Evolutionary conservation across 345 rosid species (phyloP), one percentile per base, ranked within the genome.

Genomic region (Murraya koenigii): DNA sequence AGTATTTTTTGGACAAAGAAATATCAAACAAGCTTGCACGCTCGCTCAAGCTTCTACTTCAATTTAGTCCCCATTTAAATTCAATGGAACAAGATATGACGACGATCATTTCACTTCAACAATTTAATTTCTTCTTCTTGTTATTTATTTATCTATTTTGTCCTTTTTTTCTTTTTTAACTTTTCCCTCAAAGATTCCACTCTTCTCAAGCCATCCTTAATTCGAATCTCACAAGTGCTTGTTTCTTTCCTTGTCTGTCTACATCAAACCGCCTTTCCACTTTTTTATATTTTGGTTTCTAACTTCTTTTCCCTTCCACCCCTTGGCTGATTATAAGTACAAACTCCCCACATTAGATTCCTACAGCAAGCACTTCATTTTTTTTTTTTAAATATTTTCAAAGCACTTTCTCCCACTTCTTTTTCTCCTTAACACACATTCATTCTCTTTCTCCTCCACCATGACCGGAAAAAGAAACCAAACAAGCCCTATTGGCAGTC

Each of bases 401-500:
- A 75, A 73, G 2, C 52, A 13, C 68, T 71, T 64, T 20, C 20
- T 22, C 6, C 20, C 49, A 41, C 28, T 36, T 66, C 47, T 58
- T 41, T 20, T 20, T 26, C 41, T 8, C 9, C 44, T 20, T 52
- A 5, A 52, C 20, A 52, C 22, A 17, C n/a, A 52, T 52, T 13
- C 49, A 17, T 30, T 19, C 8, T 66, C 25, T 5, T 44, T 11
- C 65, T 13, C 20, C 26, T 11, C 28, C 59, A 17, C 54, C 65
- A 87, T 88, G 90, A 77, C 86, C 0, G 84, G 88, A 7, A 88
- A 81, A 79, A 71, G 82, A 61, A 78, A 66, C 49, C 88, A 78
- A 44, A 72, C 35, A 59, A 84, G 88, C 80, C 85, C 87, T 7
- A 23, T 79, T 0, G 86, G 88, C 44, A 87, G 90, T 74, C 90